Conservation (phyloP, 345 rosid genomes). For the Cardamine occulta region DNA sequence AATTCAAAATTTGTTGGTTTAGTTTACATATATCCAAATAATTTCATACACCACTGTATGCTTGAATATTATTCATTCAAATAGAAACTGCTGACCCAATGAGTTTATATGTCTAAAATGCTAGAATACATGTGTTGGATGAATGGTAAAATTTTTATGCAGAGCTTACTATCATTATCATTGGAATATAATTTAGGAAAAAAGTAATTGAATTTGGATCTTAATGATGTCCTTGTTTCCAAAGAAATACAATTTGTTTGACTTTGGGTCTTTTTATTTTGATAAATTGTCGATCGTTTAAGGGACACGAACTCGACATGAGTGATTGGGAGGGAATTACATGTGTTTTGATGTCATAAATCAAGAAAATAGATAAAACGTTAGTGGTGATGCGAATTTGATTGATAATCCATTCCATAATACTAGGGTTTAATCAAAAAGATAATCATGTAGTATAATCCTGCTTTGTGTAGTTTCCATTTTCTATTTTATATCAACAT, state of each 20-base stretch:
- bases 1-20: background rate
- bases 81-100: background rate
- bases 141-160: background rate
- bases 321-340: slow-evolving; percentile 28
- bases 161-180: background rate
- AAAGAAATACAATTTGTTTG: background rate
- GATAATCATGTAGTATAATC: slow-evolving; percentile 30
- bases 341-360: slow-evolving; percentile 19
- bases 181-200: background rate
- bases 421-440: slow-evolving; percentile 24
- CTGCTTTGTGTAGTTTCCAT: slow-evolving; percentile 3
- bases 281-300: slow-evolving; percentile 12
- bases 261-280: slow-evolving; percentile 9
- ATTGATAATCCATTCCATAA: slow-evolving; percentile 10
- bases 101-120: background rate
- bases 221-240: slow-evolving; percentile 4
- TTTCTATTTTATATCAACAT: slow-evolving; percentile 18
- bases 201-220: background rate
- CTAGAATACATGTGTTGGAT: background rate
- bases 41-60: background rate
- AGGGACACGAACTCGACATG: slow-evolving; percentile 37
- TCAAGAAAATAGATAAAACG: slow-evolving; percentile 13
- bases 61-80: background rate
- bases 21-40: background rate
- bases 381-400: slow-evolving; percentile 19